Conservation (phyloP, 2,329 filamentous ascomycete species). For the Alternaria triticimaculans region DNA sequence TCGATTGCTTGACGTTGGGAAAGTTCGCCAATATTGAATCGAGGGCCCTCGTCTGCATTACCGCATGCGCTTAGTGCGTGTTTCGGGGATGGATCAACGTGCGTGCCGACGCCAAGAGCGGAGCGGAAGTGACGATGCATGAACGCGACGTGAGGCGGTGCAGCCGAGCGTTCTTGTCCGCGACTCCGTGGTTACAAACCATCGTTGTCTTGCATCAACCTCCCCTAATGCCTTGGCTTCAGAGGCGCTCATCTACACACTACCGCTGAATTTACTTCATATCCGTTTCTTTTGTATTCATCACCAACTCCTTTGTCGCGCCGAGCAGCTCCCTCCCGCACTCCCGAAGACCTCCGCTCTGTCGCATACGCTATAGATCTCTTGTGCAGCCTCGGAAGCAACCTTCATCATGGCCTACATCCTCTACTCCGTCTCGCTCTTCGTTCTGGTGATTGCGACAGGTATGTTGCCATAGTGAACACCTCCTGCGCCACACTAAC, state of each 20-base stretch:
- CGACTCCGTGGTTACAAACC: slow-evolving; percentile 10
- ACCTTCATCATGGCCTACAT: slow-evolving; percentile 73
- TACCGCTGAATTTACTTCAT: slow-evolving; percentile 6
- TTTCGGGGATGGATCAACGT: slow-evolving; percentile 29
- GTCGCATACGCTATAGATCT: slow-evolving; percentile 7
- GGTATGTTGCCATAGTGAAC: slow-evolving; percentile 54
- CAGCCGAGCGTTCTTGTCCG: slow-evolving; percentile 21
- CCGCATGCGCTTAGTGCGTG: slow-evolving; percentile 35
- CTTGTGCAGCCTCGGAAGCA: slow-evolving; percentile 2
- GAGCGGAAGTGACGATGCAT: slow-evolving; percentile 24
- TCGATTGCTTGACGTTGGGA: slow-evolving; percentile 23
- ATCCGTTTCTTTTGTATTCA: slow-evolving; percentile 16
- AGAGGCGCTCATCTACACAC: slow-evolving; percentile 9
- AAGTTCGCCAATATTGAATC: slow-evolving; percentile 32
- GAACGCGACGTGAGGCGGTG: slow-evolving; percentile 17
- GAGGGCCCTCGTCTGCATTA: slow-evolving; percentile 34
- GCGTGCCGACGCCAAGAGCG: slow-evolving; percentile 14
- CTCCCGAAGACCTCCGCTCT: slow-evolving; percentile 26
- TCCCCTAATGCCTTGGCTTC: slow-evolving; percentile 3
- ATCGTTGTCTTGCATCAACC: slow-evolving; percentile 6
- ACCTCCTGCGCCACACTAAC: slow-evolving; percentile 18
- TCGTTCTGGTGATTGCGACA: slow-evolving; percentile 74
- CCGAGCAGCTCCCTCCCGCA: slow-evolving; percentile 11
- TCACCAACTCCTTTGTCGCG: slow-evolving; percentile 8
- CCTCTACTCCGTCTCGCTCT: slow-evolving; percentile 77